phyloP scores from a whole-genome alignment of 2,329 filamentous ascomycete genomes.

The Hymenoscyphus scutula region DNA sequence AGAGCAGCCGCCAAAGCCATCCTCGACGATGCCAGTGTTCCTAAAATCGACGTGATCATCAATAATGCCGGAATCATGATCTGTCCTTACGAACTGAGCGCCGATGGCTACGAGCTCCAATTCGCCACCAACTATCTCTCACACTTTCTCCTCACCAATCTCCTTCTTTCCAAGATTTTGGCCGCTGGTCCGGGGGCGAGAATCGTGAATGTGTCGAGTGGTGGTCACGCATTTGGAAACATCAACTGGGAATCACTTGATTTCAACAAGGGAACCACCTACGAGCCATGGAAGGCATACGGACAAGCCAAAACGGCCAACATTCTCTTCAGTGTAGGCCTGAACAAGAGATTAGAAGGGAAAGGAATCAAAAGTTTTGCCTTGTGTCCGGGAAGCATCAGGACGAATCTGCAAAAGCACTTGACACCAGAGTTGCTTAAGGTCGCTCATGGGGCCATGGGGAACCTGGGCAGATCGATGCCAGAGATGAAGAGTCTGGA shows the following conservation, averaged over 20 bases:
- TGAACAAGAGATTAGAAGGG: constrained; percentile 30
- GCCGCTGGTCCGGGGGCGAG: constrained; percentile 10
- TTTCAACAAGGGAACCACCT: constrained; percentile 30
- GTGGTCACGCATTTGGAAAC: constrained; percentile 37
- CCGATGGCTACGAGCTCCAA: constrained; percentile 50
- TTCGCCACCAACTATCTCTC: constrained; percentile 53
- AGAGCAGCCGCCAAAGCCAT: neutral
- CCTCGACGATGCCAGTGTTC: constrained; percentile 35
- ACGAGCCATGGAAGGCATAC: constrained; percentile 37
- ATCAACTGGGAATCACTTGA: constrained; percentile 36
- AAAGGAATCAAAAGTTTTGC: constrained; percentile 30
- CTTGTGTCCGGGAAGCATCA: constrained; percentile 32
- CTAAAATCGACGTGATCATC: constrained; percentile 41
- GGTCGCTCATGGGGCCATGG: constrained; percentile 2
- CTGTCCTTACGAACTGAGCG: constrained; percentile 23
- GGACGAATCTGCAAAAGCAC: constrained; percentile 11
- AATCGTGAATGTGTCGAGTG: constrained; percentile 33
- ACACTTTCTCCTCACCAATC: constrained; percentile 53
- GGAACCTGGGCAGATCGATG: neutral
- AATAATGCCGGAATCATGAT: constrained; percentile 39
- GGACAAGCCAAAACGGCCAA: constrained; percentile 40
- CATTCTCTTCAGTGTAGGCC: constrained; percentile 35
- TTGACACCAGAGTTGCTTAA: constrained; percentile 9
- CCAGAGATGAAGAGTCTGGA: constrained; percentile 15
- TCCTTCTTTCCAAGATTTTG: constrained; percentile 37